Conservation (phyloP, 495 filamentous ascomycete species). For the Pseudomonodictys pantanalensis region DNA sequence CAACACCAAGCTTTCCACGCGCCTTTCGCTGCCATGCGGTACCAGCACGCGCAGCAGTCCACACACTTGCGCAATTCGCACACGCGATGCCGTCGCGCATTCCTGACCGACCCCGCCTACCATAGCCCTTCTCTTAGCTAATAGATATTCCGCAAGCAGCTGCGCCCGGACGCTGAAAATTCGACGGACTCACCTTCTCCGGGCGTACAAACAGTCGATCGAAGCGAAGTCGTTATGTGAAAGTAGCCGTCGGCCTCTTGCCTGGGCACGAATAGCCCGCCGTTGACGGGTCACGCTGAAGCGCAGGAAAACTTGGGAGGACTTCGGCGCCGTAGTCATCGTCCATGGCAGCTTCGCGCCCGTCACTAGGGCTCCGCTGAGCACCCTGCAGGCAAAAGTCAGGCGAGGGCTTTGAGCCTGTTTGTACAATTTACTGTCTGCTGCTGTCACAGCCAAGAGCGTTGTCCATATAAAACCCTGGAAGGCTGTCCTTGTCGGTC, state of each 20-base stretch:
- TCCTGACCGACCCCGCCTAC: slow-evolving; percentile 14
- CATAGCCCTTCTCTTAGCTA: slow-evolving; percentile 18
- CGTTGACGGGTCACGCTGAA: slow-evolving; percentile 27
- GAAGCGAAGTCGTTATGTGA: too few species aligned
- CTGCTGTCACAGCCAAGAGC: background rate
- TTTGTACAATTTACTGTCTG: too few species aligned
- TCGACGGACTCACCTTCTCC: too few species aligned
- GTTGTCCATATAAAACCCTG: background rate
- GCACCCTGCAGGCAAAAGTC: too few species aligned
- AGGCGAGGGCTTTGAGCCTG: too few species aligned
- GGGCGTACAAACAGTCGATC: too few species aligned
- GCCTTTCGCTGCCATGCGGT: background rate
- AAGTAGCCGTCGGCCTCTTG: too few species aligned
- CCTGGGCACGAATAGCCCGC: background rate
- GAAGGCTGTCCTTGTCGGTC: background rate
- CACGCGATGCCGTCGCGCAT: slow-evolving; percentile 4
- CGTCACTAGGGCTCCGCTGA: too few species aligned
- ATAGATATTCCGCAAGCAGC: slow-evolving; percentile 33
- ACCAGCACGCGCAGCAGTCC: background rate
- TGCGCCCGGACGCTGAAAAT: background rate
- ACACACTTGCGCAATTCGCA: background rate
- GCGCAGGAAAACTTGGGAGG: slow-evolving; percentile 8
- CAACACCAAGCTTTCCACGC: background rate
- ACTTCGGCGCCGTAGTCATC: background rate
- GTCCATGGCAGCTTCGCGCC: background rate